Conservation (phyloP, 192 early-diverging fungal genomes). For the Coemansia sp. region DNA sequence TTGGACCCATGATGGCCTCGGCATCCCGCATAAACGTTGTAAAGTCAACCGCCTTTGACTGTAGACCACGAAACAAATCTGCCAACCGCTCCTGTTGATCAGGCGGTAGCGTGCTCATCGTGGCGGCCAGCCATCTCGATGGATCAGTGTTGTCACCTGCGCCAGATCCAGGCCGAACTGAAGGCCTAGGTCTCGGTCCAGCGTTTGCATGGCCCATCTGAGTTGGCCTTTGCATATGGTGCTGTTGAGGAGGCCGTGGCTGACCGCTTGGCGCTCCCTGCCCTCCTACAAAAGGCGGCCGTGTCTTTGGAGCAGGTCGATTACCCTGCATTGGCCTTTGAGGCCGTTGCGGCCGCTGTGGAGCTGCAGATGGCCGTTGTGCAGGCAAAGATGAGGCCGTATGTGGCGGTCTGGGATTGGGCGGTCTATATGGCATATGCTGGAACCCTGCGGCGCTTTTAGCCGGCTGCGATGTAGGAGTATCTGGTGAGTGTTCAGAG, state of each 20-base stretch:
- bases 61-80: conserved; percentile 39
- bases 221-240: conserved; percentile 4
- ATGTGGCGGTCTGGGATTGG: conserved; percentile 7
- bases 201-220: conserved; percentile 1
- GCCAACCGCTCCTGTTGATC: conserved; percentile 46
- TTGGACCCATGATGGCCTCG: conserved; percentile 43
- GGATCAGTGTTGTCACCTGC: conserved; percentile 19
- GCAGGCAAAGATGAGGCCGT: background rate
- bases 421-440: background rate
- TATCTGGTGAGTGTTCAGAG: background rate
- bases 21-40: conserved; percentile 38
- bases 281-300: background rate
- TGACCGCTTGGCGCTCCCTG: background rate
- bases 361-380: background rate
- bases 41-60: conserved; percentile 38
- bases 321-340: conserved; percentile 4
- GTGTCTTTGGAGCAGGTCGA: background rate
- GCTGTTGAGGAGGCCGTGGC: conserved; percentile 10
- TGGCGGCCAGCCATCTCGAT: conserved; percentile 40
- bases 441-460: conserved; percentile 3
- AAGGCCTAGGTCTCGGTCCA: conserved; percentile 15
- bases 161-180: conserved; percentile 8
- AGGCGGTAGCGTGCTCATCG: conserved; percentile 42
- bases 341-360: conserved; percentile 10
- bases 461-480: background rate